Evolutionary conservation across 805 yeast genomes (phyloP), one percentile per base, ranked within the genome.

Genomic region (Saturnispora hagleri): DNA sequence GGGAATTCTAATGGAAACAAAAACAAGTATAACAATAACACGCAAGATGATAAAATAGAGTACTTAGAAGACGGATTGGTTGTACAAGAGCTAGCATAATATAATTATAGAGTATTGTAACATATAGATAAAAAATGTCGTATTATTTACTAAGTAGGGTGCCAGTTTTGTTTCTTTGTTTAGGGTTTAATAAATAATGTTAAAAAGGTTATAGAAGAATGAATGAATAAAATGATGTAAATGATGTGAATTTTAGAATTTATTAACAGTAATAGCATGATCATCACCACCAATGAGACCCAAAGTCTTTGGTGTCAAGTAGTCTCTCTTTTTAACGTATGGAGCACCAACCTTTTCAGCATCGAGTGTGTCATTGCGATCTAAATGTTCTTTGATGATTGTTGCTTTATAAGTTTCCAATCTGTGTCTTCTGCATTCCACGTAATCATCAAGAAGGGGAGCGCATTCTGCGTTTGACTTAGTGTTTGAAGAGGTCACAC

Each of bases 381-480:
- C 60, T 36, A 68, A 48, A 40, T 68, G 70, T 47, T 66, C 62
- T 52, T 66, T 57, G 55, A 69, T 58, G 46, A 69, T 59, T 33
- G 64, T 60, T 59, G 64, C 61, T 59, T 69, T 69, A 54, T 69
- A 69, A 18, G 65, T 53, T 58, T 69, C 73, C 47, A 69, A 51
- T 53, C 64, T 60, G 53, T 69, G 71, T 53, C 68, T 66, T 57
- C 72, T 64, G 48, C 73, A 69, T 60, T 69, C 73, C 20, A 69
- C 53, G 54, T 65, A 69, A 51, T 69, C 73, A 41, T 62, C 61
- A 52, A 62, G 63, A 36, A 66, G 57, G 15, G 62, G 59, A 34
- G 60, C 58, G 54, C 73, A 69, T 50, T 67, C 67, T 17, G 63
- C 63, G 47, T 61, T 62, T 28, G 60, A 59, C 35, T 58, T 55